These are phyloP conservation scores for Mentha longifolia DNA, from an alignment of 257 asterid genomes.

Conservation along the genomic window DNA sequence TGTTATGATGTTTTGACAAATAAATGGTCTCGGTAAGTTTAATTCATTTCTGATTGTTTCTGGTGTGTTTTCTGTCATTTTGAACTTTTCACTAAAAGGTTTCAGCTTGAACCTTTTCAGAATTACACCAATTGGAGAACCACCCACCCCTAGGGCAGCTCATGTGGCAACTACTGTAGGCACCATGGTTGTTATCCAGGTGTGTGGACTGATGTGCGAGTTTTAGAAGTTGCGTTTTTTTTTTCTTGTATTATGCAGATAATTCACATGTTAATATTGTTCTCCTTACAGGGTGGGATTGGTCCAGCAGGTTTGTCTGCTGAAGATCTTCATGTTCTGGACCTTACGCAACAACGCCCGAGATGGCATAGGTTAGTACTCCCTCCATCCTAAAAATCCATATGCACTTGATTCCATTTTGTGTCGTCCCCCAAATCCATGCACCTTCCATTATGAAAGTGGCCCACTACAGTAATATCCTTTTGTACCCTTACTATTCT, in stretches of 20 bases:
- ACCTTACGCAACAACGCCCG: constrained; percentile 92
- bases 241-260: constrained; percentile 17
- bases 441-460: no score
- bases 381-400: no score
- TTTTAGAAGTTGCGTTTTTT: constrained; percentile 22
- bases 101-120: constrained; percentile 47
- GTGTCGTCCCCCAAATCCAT: no score
- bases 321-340: constrained; percentile 98
- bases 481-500: no score
- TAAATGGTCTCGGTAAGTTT: constrained; percentile 92
- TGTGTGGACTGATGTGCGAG: constrained; percentile 37
- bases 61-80: constrained; percentile 30
- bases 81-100: constrained; percentile 22
- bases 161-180: constrained; percentile 99
- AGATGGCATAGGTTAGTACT: constrained; percentile 91
- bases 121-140: constrained; percentile 95
- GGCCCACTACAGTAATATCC: no score
- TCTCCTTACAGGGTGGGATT: constrained; percentile 87
- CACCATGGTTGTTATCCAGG: constrained; percentile 99
- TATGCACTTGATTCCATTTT: no score
- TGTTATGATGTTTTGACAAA: constrained; percentile 85
- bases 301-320: constrained; percentile 99
- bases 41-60: background rate
- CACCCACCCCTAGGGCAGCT: constrained; percentile 99
- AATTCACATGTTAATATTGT: constrained; percentile 24